Evolutionary conservation across 1,284 basidiomycete species (phyloP), one percentile per base, ranked within the genome.

Genomic region (Wolfiporia cocos): DNA sequence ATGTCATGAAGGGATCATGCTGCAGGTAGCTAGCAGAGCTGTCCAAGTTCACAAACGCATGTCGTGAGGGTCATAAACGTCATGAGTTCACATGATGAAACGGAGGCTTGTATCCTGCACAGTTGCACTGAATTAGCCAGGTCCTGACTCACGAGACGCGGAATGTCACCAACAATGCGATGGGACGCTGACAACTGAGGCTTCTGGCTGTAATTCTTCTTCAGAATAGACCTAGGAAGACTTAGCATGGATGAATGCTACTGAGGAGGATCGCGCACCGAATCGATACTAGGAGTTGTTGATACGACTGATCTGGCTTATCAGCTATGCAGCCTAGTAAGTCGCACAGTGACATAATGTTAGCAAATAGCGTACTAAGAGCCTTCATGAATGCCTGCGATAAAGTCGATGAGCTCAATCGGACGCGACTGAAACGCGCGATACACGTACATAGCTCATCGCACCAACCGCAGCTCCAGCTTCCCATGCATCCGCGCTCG

Each of bases 401-500:
- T 33, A 12, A 33, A 18, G 32, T 7, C 17, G 7, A 14, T 29
- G 9, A 14, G 9, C 14, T 29, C 26, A 29, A 29, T 29, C 7
- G 7, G 26, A 29, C 7, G 26, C 14, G 26, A 9, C 26, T 29
- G 14, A 34, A 20, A 20, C 14, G 6, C 6, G 4, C 10, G 34
- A 4, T 10, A 14, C 17, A 69, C 77, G 36, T 51, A 85, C 82
- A 53, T 72, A 80, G 58, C 78, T 85, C 91, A 93, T 93, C 2
- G 91, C 91, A 34, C 93, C 94, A 1, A 89, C 92, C 4, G 86
- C 91, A 42, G 74, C 69, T 2, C 91, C 91, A 3, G 78, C 78
- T 62, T 93, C 88, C 41, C 73, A 69, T 0, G 92, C 86, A 59
- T 97, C 93, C 11, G 93, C 93, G 55, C 87, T 91, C 7, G 93